These are phyloP conservation scores for Neofusicoccum parvum DNA, from an alignment of 2,329 filamentous ascomycete genomes.

Conservation along the genomic window DNA sequence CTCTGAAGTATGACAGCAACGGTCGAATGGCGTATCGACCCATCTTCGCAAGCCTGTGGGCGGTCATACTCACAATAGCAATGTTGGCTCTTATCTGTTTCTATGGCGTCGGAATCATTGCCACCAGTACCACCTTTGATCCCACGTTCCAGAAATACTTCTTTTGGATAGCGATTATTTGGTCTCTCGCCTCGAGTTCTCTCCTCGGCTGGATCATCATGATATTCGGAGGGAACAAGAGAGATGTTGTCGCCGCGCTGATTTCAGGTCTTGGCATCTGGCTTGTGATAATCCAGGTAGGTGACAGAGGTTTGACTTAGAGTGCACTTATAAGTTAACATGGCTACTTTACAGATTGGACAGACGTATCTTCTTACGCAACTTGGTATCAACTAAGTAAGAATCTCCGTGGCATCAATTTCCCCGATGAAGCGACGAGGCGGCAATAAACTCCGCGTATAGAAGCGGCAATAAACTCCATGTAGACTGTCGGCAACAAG, in stretches of 20 bases:
- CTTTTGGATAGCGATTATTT: conserved; percentile 15
- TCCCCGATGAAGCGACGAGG: no score
- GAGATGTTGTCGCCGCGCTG: background rate
- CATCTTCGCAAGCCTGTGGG: background rate
- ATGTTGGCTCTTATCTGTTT: background rate
- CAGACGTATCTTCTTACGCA: background rate
- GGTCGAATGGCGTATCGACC: background rate
- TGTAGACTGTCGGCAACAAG: no score
- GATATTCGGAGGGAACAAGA: background rate
- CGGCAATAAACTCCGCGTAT: no score
- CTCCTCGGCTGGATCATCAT: conserved; percentile 2
- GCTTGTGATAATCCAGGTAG: conserved; percentile 8
- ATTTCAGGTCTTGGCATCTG: background rate
- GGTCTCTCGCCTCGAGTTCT: conserved; percentile 2
- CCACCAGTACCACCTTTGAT: background rate
- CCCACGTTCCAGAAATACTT: conserved; percentile 2
- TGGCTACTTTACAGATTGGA: background rate
- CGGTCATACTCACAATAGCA: background rate
- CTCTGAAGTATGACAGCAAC: background rate
- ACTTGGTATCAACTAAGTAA: no score
- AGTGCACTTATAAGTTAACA: background rate
- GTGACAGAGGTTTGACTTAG: background rate
- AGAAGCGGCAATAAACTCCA: no score
- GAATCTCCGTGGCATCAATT: no score
- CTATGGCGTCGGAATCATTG: conserved; percentile 18